A percentile compares a stretch with the other conserved stretches of the same genome.
Conservation (phyloP, 306 rosid species). For the Notholithocarpus densiflorus region DNA sequence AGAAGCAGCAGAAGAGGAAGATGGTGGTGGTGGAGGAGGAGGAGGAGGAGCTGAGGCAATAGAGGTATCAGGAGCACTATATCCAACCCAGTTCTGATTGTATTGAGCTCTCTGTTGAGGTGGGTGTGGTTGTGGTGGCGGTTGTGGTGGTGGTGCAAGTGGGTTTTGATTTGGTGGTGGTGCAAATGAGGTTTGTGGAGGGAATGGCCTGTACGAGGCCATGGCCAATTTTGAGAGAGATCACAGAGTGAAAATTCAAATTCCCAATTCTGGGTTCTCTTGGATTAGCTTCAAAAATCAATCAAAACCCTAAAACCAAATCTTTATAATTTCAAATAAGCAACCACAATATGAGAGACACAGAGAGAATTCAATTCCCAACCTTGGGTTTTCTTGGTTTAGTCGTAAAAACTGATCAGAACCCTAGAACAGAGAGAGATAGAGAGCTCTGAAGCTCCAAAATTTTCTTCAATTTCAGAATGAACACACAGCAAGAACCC, state of each 20-base stretch:
- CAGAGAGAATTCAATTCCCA: neutral
- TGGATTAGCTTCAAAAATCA: neutral
- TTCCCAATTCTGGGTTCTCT: slow-evolving; percentile 4
- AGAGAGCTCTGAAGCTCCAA: neutral
- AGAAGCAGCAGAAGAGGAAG: slow-evolving; percentile 38
- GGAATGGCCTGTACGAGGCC: slow-evolving; percentile 95
- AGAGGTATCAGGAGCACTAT: slow-evolving; percentile 23
- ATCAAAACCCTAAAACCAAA: neutral
- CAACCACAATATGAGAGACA: neutral
- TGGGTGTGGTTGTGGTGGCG: slow-evolving; percentile 22
- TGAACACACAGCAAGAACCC: neutral
- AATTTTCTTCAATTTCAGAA: neutral
- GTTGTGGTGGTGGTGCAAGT: slow-evolving; percentile 33
- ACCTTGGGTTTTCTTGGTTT: neutral
- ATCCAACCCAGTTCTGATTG: slow-evolving; percentile 63
- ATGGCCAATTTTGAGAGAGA: slow-evolving; percentile 31
- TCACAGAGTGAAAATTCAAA: neutral
- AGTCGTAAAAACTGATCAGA: neutral
- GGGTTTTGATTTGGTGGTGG: slow-evolving; percentile 63
- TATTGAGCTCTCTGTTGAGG: slow-evolving; percentile 52
- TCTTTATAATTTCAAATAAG: too few species aligned
- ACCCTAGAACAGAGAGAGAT: neutral
- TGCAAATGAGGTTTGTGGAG: slow-evolving; percentile 67
- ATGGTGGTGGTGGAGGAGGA: neutral
- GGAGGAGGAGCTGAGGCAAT: slow-evolving; percentile 8